Percentiles rank a stretch among this genome's conserved stretches.
These are phyloP conservation scores for Comarum palustre DNA, from an alignment of 306 rosid genomes.

Conservation along the genomic window DNA sequence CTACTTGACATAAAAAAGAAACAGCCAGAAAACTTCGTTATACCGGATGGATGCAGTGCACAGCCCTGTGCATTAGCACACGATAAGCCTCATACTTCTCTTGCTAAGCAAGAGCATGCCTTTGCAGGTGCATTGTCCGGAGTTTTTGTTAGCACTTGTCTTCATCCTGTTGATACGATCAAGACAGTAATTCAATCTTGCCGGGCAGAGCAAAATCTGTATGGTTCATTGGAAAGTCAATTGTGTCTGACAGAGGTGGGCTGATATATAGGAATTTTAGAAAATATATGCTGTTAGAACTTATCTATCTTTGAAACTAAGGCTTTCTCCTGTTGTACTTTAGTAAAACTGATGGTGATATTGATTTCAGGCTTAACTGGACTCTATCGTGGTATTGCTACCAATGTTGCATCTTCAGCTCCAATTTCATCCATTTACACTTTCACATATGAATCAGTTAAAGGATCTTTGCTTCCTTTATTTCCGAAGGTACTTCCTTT, in stretches of 20 bases:
- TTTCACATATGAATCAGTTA: slow-evolving; percentile 85
- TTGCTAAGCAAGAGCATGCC: slow-evolving; percentile 79
- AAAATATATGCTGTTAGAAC: slow-evolving; percentile 5
- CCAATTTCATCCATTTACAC: slow-evolving; percentile 93
- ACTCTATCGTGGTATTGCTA: slow-evolving; percentile 85
- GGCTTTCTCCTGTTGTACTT: slow-evolving; percentile 21
- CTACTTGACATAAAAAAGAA: slow-evolving; percentile 37
- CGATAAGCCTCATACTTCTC: slow-evolving; percentile 39
- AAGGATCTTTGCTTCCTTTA: slow-evolving; percentile 80
- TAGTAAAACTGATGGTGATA: slow-evolving; percentile 17
- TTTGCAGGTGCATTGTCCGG: slow-evolving; percentile 97
- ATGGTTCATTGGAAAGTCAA: slow-evolving; percentile 68
- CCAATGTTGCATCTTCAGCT: slow-evolving; percentile 84
- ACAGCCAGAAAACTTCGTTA: slow-evolving; percentile 26
- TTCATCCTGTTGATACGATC: slow-evolving; percentile 91
- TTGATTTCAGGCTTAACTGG: slow-evolving; percentile 75
- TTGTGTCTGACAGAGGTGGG: slow-evolving; percentile 90
- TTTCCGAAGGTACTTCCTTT: slow-evolving; percentile 56
- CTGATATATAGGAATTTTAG: slow-evolving; percentile 17
- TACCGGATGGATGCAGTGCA: slow-evolving; percentile 32
- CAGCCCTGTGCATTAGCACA: slow-evolving; percentile 31
- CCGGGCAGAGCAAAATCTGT: slow-evolving; percentile 65
- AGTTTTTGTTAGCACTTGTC: slow-evolving; percentile 80
- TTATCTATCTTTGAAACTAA: slow-evolving; percentile 16
- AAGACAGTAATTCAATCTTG: slow-evolving; percentile 88